Evolutionary conservation across 345 rosid species (phyloP), one percentile per base, ranked within the genome.

Genomic region (Euphorbia tirucalli): DNA sequence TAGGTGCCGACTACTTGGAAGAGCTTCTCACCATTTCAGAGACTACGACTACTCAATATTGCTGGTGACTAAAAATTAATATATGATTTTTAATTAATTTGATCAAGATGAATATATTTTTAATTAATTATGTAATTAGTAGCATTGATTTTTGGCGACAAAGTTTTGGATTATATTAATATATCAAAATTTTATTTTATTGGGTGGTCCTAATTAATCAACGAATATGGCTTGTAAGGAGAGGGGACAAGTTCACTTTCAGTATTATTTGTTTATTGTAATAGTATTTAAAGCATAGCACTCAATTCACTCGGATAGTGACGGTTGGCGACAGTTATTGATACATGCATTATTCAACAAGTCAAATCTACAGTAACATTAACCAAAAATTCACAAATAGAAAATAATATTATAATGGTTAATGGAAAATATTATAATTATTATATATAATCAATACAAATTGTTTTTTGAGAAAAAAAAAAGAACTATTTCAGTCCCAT

Each of bases 1-100:
- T 88, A 18, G 93, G 93, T 1, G 81, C 84, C 41, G 90, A 85
- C 11, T 88, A 85, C 35, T 75, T 88, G 75, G 93, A 88, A 28
- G 88, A 88, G 71, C 82, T 88, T 43, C 85, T 88, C 13, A 65
- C 67, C 8, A 68, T 83, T 19, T 84, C 86, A 0, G 85, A 79
- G 28, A 65, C 19, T 19, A 16, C 65, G 56, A 72, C 83, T 18
- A 10, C 46, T 46, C 52, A 46, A n/a, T n/a, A n/a, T 46, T 46
- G 0, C 52, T 46, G 52, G 52, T 46, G 52, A 46, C 52, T 46
- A 35, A 35, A 3, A 35, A 35, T 35, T 35, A 35, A 35, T 35
- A 35, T 7, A 35, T 35, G 39, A 35, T 35, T 35, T 35, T 35
- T 35, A 35, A 7, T 35, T 35, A 35, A 3, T 7, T 35, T 35